Percentiles rank a stretch among this genome's conserved stretches.
phyloP scores from a whole-genome alignment of 768 basidiomycete genomes.

The Macrocybe gigantea region DNA sequence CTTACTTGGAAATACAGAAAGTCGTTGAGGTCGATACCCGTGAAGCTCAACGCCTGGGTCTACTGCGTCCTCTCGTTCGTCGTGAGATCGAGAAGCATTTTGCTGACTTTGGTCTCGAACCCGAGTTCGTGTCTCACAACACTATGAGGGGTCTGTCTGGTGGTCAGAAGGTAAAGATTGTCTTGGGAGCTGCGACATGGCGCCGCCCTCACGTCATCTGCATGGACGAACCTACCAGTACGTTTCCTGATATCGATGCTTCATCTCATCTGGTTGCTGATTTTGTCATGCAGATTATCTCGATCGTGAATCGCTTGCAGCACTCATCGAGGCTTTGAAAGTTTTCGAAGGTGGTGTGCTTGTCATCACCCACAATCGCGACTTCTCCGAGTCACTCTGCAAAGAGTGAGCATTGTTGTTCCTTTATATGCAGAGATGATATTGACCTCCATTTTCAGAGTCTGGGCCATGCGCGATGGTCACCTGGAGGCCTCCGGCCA shows the following conservation, averaged over 20 bases:
- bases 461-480: constrained; percentile 99
- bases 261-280: not conserved
- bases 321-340: constrained; percentile 97
- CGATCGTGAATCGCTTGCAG: constrained; percentile 98
- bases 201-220: constrained; percentile 97
- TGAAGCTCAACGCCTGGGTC: constrained; percentile 94
- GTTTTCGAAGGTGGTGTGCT: constrained; percentile 98
- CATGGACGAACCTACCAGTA: constrained; percentile 93
- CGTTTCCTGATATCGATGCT: constrained; percentile 15
- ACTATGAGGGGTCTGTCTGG: constrained; percentile 98
- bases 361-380: constrained; percentile 95
- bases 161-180: constrained; percentile 99
- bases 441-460: constrained; percentile 28
- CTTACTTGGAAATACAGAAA: constrained; percentile 46
- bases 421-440: not conserved
- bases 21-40: constrained; percentile 95
- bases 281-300: constrained; percentile 69
- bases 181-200: constrained; percentile 98
- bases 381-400: constrained; percentile 99
- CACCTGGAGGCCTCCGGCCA: constrained; percentile 94
- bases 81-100: constrained; percentile 99
- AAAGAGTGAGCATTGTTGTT: constrained; percentile 45
- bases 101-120: constrained; percentile 97
- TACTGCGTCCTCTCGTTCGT: constrained; percentile 94
- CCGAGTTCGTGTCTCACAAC: constrained; percentile 99